Evolutionary conservation across 306 rosid species (phyloP).

Genomic region (Quercus engelmannii): DNA sequence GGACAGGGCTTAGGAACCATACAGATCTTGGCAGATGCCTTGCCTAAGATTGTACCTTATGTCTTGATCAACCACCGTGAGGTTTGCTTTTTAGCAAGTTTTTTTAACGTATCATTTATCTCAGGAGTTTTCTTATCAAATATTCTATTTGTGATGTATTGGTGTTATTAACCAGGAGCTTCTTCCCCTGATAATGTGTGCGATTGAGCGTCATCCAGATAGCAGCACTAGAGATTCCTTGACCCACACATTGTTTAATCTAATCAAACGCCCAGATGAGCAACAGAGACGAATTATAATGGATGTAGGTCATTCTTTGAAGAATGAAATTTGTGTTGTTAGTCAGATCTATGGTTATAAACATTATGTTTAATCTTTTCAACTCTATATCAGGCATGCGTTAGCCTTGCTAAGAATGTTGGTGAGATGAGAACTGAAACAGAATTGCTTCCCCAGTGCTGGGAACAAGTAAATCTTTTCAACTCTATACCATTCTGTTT

Average conservation of each 20-base stretch:
- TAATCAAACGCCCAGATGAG: conserved; percentile 98
- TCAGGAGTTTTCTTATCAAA: not conserved
- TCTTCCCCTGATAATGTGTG: conserved; percentile 98
- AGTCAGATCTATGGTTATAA: not conserved
- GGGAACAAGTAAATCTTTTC: conserved; percentile 77
- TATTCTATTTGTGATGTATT: conserved; percentile 11
- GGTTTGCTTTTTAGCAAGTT: conserved; percentile 40
- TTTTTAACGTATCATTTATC: not conserved
- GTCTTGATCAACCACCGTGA: conserved; percentile 98
- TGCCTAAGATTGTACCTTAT: conserved; percentile 97
- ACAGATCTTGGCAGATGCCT: conserved; percentile 90
- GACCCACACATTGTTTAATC: conserved; percentile 94
- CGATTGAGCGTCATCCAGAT: conserved; percentile 96
- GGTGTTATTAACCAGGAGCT: conserved; percentile 60
- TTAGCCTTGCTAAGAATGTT: conserved; percentile 84
- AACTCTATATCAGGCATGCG: conserved; percentile 74
- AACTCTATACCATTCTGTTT: not conserved
- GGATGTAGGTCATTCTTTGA: conserved; percentile 63
- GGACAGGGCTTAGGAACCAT: conserved; percentile 80
- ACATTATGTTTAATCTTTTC: conserved; percentile 22
- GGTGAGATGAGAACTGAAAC: conserved; percentile 99
- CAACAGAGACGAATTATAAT: conserved; percentile 87
- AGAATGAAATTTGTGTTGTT: not conserved
- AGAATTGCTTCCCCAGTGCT: conserved; percentile 96
- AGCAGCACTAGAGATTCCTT: conserved; percentile 89